Percentiles rank a stretch among this genome's conserved stretches.
phyloP scores from a whole-genome alignment of 306 rosid genomes.

The Vigna angularis region DNA sequence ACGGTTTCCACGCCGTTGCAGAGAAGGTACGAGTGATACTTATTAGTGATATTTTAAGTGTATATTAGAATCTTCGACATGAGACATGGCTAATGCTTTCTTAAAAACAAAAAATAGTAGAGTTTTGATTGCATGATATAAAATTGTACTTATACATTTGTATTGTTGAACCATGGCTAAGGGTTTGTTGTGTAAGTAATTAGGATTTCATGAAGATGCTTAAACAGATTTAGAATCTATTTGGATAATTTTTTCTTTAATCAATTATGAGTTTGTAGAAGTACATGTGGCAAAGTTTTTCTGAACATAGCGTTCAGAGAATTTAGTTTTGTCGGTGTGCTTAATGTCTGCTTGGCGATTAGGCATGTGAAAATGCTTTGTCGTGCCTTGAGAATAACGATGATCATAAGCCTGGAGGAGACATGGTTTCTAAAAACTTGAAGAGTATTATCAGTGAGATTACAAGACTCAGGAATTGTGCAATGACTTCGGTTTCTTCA shows the following conservation, averaged over 20 bases:
- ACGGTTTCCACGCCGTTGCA: slow-evolving; percentile 68
- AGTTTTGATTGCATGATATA: slow-evolving; percentile 8
- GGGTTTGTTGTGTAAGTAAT: not conserved
- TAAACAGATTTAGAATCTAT: slow-evolving; percentile 7
- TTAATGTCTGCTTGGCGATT: slow-evolving; percentile 39
- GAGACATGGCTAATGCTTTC: not conserved
- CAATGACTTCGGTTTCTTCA: slow-evolving; percentile 62
- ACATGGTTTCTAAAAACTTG: slow-evolving; percentile 39
- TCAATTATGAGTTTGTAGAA: not conserved
- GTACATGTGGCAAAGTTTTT: not conserved
- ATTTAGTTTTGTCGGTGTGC: slow-evolving; percentile 20
- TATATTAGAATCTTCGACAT: not conserved
- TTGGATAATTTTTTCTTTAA: no score
- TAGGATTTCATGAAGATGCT: slow-evolving; percentile 13
- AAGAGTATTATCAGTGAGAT: slow-evolving; percentile 51
- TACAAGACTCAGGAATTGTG: slow-evolving; percentile 60
- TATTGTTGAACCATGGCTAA: not conserved
- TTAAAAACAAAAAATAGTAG: not conserved
- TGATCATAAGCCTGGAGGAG: slow-evolving; percentile 46
- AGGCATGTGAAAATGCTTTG: slow-evolving; percentile 82
- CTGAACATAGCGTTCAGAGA: not conserved
- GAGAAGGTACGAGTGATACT: slow-evolving; percentile 50
- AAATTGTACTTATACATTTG: not conserved
- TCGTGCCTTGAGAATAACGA: slow-evolving; percentile 51
- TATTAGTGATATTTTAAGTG: not conserved